A percentile compares a stretch with the other conserved stretches of the same genome.
Evolutionary conservation across 2,329 filamentous ascomycete genomes (phyloP).

Genomic region (Colletotrichum musae): DNA sequence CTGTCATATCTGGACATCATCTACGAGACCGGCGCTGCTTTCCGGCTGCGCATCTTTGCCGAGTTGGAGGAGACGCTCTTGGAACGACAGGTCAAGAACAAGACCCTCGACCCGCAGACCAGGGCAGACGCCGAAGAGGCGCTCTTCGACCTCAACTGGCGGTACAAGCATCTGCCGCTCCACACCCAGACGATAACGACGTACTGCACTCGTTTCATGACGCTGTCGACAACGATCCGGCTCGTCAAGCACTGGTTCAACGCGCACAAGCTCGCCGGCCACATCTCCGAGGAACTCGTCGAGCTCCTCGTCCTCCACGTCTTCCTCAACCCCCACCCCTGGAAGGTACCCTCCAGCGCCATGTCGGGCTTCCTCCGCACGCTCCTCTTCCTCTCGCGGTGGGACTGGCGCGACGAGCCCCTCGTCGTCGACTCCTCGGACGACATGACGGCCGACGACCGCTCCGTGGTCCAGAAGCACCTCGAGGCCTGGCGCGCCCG

Average conservation of each 20-base stretch:
- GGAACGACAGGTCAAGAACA: conserved; percentile 83
- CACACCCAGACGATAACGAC: conserved; percentile 87
- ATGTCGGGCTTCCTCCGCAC: conserved; percentile 87
- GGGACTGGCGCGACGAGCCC: conserved; percentile 92
- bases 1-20: conserved; percentile 86
- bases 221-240: conserved; percentile 86
- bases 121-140: conserved; percentile 80
- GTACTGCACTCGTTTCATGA: conserved; percentile 83
- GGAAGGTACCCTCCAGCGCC: conserved; percentile 81
- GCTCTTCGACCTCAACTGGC: conserved; percentile 78
- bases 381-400: conserved; percentile 83
- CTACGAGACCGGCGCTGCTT: conserved; percentile 79
- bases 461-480: conserved; percentile 75
- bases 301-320: conserved; percentile 85
- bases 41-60: conserved; percentile 89
- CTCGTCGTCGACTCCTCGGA: conserved; percentile 83
- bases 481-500: conserved; percentile 89
- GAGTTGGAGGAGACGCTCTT: conserved; percentile 88
- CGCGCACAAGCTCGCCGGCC: conserved; percentile 81
- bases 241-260: conserved; percentile 92
- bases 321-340: conserved; percentile 88
- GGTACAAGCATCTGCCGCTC: conserved; percentile 79
- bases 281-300: conserved; percentile 85
- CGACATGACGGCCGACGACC: conserved; percentile 73
- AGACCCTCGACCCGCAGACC: conserved; percentile 73